Evolutionary conservation across 2,329 filamentous ascomycete genomes (phyloP), one percentile per base, ranked within the genome.

Genomic region (Cladosporium velox): DNA sequence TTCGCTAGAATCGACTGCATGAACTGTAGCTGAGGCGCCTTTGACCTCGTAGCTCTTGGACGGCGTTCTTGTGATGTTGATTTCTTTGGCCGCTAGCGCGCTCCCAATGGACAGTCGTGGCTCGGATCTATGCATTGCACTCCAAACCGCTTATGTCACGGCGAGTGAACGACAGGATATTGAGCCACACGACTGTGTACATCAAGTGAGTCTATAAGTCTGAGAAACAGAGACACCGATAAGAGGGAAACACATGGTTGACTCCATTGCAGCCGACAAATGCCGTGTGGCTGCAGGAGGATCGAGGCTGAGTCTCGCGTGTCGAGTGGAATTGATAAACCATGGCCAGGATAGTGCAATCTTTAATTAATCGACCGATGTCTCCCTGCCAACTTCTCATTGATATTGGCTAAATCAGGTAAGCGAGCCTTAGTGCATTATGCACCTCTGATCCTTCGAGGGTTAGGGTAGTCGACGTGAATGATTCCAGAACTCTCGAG

Each of bases 211-310:
- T 18, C 26, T 32, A 32, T 10, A 34, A 32, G 4, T n/a, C 28
- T 34, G 28, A 32, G 30, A 1, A 6, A 32, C 18, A 30, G 52
- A n/a, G 15, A n/a, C 18, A 55, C 15, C n/a, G 41, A 34, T 34
- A 10, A n/a, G 26, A 28, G 4, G 15, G 10, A 5, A n/a, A 18
- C 6, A 34, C 30, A 5, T 24, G 3, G 52, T 55, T 55, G 24
- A 18, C 18, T 5, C 1, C 10, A 34, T 55, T 12, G 30, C n/a
- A 55, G 15, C 26, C 28, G 52, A 55, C 28, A 15, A 34, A 12
- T 34, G 51, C 52, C 52, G 21, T 55, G 28, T 55, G 52, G 52
- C 52, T 55, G 52, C 52, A 55, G 52, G 18, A 55, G 52, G 28
- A 55, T 55, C 28, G 52, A 21, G 52, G 52, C 52, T 55, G 52